Conservation (phyloP, 2,329 filamentous ascomycete genomes). For the Penicillium sp. region DNA sequence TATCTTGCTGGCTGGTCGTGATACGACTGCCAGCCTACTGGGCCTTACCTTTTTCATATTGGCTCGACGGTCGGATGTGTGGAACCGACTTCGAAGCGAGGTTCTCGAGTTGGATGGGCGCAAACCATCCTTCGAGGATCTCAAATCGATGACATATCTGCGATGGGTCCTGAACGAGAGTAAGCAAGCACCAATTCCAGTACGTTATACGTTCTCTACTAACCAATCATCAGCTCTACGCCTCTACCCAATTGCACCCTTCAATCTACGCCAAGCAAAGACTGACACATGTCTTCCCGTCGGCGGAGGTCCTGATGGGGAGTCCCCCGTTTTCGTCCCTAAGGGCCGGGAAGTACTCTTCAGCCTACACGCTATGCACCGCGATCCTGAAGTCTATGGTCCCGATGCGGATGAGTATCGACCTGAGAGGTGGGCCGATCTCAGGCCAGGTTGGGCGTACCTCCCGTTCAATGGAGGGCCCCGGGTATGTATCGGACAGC, state of each 20-base stretch:
- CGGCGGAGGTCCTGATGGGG: not conserved
- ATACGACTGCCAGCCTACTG: not conserved
- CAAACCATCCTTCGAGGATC: conserved; percentile 23
- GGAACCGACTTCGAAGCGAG: not conserved
- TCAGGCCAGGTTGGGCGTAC: not conserved
- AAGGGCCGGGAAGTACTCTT: not conserved
- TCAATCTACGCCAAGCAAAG: not conserved
- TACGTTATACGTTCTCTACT: too few relatives aligned
- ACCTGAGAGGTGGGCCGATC: not conserved
- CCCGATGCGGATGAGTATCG: not conserved
- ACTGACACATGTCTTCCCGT: not conserved
- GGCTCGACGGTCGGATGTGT: not conserved
- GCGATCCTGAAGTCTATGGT: not conserved
- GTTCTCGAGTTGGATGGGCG: conserved; percentile 17
- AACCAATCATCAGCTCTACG: not conserved
- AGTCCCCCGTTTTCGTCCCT: not conserved
- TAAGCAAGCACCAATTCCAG: not conserved
- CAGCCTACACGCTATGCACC: not conserved
- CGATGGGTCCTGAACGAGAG: conserved; percentile 28
- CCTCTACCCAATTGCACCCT: not conserved
- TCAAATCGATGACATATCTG: conserved; percentile 28
- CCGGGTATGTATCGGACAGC: not conserved
- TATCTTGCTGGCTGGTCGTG: not conserved
- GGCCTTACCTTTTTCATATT: not conserved
- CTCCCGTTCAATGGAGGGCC: not conserved